Evolutionary conservation across 2,329 filamentous ascomycete species (phyloP).

Genomic region (Colletotrichum scovillei): DNA sequence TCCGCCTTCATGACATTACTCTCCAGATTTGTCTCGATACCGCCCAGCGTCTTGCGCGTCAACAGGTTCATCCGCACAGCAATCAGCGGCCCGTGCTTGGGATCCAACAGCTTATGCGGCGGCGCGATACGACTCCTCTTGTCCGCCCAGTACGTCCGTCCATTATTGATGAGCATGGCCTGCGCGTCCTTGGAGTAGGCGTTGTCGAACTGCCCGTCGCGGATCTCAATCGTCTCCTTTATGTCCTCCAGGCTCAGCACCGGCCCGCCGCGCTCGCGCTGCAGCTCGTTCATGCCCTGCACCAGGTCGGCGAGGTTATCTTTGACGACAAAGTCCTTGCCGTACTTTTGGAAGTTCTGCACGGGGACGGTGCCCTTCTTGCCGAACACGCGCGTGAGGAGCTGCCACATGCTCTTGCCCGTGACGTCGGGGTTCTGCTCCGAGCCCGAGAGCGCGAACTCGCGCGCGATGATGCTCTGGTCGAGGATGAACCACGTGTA

Average conservation of each 20-base stretch:
- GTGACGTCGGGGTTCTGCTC: constrained; percentile 73
- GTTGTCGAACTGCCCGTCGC: constrained; percentile 68
- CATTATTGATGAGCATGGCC: constrained; percentile 70
- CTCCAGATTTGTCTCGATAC: constrained; percentile 68
- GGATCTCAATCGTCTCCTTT: constrained; percentile 59
- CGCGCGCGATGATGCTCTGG: constrained; percentile 68
- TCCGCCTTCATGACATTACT: constrained; percentile 65
- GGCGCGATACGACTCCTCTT: constrained; percentile 60
- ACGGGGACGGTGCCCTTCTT: constrained; percentile 65
- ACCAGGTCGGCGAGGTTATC: constrained; percentile 67
- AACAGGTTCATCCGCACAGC: constrained; percentile 70
- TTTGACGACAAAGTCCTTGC: constrained; percentile 69
- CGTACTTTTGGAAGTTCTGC: constrained; percentile 69
- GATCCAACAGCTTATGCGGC: constrained; percentile 66
- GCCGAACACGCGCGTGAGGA: constrained; percentile 63
- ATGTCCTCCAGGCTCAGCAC: constrained; percentile 57
- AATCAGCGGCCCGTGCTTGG: constrained; percentile 67
- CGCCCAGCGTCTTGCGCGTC: constrained; percentile 70
- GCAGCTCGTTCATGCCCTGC: constrained; percentile 68
- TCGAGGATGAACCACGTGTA: constrained; percentile 73
- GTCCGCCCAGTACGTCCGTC: constrained; percentile 67
- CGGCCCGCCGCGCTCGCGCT: constrained; percentile 56
- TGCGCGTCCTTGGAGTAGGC: constrained; percentile 70
- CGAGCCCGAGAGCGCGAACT: constrained; percentile 71
- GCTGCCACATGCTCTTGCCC: constrained; percentile 64